These are phyloP conservation scores for Corchorus capsularis DNA, from an alignment of 345 rosid species.

Conservation along the genomic window DNA sequence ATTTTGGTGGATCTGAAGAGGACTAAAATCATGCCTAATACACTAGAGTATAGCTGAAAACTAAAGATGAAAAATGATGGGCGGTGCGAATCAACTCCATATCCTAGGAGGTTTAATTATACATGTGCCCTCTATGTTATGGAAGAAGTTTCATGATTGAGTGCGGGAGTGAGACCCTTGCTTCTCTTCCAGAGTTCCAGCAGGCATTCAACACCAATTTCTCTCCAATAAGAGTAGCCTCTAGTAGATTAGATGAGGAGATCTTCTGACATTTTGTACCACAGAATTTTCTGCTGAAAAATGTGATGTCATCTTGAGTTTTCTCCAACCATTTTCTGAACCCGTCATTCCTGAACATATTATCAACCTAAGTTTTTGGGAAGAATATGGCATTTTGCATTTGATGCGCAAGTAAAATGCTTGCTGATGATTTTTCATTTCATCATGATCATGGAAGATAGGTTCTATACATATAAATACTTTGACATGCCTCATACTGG, in stretches of 20 bases:
- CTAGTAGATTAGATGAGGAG: background rate
- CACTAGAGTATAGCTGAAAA: background rate
- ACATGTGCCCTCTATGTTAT: background rate
- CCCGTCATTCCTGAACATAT: background rate
- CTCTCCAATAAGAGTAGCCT: background rate
- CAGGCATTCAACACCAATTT: background rate
- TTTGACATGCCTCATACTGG: background rate
- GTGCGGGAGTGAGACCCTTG: background rate
- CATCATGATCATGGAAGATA: background rate
- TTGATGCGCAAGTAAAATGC: background rate
- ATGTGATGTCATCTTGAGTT: background rate
- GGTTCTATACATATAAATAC: background rate
- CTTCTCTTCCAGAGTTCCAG: conserved; percentile 1
- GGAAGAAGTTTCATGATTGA: background rate
- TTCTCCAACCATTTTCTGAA: background rate
- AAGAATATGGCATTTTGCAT: background rate
- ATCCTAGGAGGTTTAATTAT: background rate
- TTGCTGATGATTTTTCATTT: background rate
- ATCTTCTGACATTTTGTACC: background rate
- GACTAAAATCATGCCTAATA: background rate
- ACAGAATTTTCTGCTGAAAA: background rate
- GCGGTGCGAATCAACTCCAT: background rate
- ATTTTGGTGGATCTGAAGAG: background rate
- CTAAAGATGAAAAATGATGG: background rate
- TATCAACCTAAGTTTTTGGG: background rate